phyloP scores from a whole-genome alignment of 1,284 basidiomycete genomes.

The Marasmius tenuissimus region DNA sequence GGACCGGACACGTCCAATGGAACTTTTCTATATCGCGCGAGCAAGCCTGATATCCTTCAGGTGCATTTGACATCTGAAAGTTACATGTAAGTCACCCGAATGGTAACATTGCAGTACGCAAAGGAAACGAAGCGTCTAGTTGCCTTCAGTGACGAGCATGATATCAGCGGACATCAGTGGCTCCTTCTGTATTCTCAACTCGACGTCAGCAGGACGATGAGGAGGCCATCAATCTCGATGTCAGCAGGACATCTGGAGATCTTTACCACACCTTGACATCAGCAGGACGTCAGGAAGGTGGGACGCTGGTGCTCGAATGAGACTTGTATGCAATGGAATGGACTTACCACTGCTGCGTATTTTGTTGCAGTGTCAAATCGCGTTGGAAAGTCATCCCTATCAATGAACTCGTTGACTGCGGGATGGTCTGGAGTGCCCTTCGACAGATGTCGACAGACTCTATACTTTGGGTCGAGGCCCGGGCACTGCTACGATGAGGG shows the following conservation, averaged over 20 bases:
- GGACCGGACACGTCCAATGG: constrained; percentile 23
- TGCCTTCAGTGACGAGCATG: no score
- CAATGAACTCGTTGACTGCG: constrained; percentile 19
- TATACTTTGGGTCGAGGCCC: constrained; percentile 15
- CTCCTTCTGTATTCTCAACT: no score
- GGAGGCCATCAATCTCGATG: no score
- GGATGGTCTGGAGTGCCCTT: constrained; percentile 4
- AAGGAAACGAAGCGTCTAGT: no score
- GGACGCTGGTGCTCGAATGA: neutral
- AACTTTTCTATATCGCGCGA: constrained; percentile 5
- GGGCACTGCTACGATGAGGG: constrained; percentile 18
- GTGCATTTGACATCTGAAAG: constrained; percentile 1
- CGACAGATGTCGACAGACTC: constrained; percentile 19
- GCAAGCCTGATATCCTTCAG: neutral
- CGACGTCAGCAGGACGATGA: no score
- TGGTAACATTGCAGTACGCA: no score
- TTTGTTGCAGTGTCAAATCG: constrained; percentile 17
- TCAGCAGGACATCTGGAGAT: no score
- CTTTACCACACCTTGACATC: no score
- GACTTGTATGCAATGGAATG: neutral
- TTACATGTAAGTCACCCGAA: neutral
- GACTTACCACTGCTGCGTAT: constrained; percentile 19
- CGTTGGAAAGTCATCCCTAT: constrained; percentile 21
- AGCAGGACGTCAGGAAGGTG: no score
- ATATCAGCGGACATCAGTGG: neutral